Evolutionary conservation across 192 early-diverging fungal species (phyloP).

Genomic region (Coemansia interrupta): DNA sequence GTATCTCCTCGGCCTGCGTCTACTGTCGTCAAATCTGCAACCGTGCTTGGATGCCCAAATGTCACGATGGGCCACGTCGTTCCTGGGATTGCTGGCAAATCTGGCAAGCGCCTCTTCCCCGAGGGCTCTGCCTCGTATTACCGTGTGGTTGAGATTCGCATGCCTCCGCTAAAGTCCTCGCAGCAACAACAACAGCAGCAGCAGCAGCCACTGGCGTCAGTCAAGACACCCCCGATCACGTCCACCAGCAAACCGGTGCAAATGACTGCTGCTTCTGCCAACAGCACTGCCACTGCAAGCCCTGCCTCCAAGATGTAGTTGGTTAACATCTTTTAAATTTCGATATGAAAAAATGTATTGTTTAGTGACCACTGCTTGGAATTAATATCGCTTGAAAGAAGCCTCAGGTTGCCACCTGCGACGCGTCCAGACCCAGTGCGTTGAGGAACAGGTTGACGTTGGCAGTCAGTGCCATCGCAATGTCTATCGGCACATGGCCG

Average conservation of each 20-base stretch:
- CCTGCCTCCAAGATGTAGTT: too few relatives aligned
- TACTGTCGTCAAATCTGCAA: background rate
- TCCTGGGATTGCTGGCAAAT: constrained; percentile 30
- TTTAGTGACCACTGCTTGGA: background rate
- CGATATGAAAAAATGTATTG: too few relatives aligned
- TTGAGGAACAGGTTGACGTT: constrained; percentile 96
- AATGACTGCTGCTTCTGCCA: too few relatives aligned
- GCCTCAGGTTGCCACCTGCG: constrained; percentile 28
- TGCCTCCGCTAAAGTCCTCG: constrained; percentile 35
- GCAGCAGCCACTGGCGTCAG: too few relatives aligned
- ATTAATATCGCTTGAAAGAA: background rate
- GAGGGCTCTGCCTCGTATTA: constrained; percentile 31
- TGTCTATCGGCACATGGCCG: constrained; percentile 55
- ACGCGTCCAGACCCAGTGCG: constrained; percentile 83
- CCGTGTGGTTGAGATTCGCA: constrained; percentile 38
- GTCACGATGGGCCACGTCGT: constrained; percentile 15
- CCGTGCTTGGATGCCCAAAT: background rate
- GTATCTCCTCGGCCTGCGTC: background rate
- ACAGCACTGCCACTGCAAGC: too few relatives aligned
- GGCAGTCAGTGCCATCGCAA: constrained; percentile 62
- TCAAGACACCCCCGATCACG: too few relatives aligned
- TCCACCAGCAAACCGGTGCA: too few relatives aligned
- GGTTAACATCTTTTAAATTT: background rate
- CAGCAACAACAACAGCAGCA: background rate
- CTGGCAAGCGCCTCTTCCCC: constrained; percentile 33